phyloP scores from a whole-genome alignment of 495 filamentous ascomycete genomes.

The Aspergillus bridgeri region DNA sequence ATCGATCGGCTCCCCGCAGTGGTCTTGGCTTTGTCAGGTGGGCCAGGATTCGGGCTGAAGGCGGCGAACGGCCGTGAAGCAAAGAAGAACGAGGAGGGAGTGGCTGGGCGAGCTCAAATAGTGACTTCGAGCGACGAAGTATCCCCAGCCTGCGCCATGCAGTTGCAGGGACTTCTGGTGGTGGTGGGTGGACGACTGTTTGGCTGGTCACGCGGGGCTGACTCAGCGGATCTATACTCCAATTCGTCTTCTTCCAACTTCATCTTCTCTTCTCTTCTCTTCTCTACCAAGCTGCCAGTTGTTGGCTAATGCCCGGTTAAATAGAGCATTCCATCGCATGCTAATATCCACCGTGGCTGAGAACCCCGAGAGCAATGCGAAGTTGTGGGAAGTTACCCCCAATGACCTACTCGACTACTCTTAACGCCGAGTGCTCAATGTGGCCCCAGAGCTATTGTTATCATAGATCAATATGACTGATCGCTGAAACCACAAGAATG shows the following conservation, averaged over 20 bases:
- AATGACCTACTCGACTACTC: too few species aligned
- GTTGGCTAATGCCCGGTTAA: too few species aligned
- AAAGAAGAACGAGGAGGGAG: neutral
- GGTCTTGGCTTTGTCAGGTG: neutral
- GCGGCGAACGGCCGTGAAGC: neutral
- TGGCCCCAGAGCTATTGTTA: too few species aligned
- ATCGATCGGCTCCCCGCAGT: neutral
- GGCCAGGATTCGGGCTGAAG: neutral
- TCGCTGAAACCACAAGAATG: neutral
- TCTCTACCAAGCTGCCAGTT: too few species aligned
- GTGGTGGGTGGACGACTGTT: neutral
- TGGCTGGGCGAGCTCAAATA: neutral
- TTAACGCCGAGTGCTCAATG: too few species aligned
- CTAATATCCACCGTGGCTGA: too few species aligned
- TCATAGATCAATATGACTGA: neutral
- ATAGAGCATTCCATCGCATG: too few species aligned
- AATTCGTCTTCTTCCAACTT: neutral
- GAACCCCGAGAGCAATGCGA: too few species aligned
- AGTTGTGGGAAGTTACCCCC: too few species aligned
- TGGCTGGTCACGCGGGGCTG: neutral
- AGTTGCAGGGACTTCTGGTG: neutral
- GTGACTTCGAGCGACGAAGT: neutral
- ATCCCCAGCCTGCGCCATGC: neutral
- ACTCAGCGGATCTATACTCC: neutral
- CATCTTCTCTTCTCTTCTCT: neutral